Percentiles rank a stretch among this genome's conserved stretches.
Evolutionary conservation across 202 grass and related monocot species (phyloP).

Genomic region (Tripidium arundinaceum): DNA sequence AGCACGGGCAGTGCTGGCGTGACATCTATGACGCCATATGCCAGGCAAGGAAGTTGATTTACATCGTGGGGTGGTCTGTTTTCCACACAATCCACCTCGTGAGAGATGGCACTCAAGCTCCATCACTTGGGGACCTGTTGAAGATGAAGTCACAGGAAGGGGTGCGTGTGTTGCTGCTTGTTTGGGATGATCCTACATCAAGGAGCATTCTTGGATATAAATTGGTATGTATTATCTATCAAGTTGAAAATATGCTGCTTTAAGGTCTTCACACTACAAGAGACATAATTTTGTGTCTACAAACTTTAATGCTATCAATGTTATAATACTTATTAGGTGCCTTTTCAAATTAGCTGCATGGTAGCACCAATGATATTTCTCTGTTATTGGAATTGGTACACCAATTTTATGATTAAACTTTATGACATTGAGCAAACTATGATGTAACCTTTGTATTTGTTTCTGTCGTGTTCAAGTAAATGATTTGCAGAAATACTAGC

Average conservation of each 20-base stretch:
- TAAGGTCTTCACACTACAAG: not conserved
- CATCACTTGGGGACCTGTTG: conserved; percentile 57
- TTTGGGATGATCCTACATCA: conserved; percentile 90
- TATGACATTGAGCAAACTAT: not conserved
- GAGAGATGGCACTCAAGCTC: conserved; percentile 31
- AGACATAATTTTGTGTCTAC: conserved; percentile 11
- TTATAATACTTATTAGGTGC: not conserved
- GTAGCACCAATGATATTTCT: not conserved
- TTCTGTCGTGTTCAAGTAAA: conserved; percentile 1
- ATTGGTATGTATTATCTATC: conserved; percentile 37
- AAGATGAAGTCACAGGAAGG: conserved; percentile 78
- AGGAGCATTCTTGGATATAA: conserved; percentile 60
- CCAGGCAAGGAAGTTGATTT: conserved; percentile 62
- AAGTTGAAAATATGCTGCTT: conserved; percentile 2
- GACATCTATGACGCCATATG: conserved; percentile 73
- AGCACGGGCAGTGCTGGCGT: conserved; percentile 71
- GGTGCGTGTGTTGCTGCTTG: conserved; percentile 71
- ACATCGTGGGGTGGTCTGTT: conserved; percentile 86
- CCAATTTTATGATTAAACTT: not conserved
- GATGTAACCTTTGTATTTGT: conserved; percentile 3
- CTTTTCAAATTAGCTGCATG: conserved; percentile 14
- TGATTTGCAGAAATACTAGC: not conserved
- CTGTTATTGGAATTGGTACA: not conserved
- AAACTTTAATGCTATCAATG: not conserved
- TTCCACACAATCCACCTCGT: conserved; percentile 61